A percentile compares a stretch with the other conserved stretches of the same genome.
These are phyloP conservation scores for Geoglossum cookeanum DNA, from an alignment of 2,329 filamentous ascomycete genomes.

Conservation along the genomic window DNA sequence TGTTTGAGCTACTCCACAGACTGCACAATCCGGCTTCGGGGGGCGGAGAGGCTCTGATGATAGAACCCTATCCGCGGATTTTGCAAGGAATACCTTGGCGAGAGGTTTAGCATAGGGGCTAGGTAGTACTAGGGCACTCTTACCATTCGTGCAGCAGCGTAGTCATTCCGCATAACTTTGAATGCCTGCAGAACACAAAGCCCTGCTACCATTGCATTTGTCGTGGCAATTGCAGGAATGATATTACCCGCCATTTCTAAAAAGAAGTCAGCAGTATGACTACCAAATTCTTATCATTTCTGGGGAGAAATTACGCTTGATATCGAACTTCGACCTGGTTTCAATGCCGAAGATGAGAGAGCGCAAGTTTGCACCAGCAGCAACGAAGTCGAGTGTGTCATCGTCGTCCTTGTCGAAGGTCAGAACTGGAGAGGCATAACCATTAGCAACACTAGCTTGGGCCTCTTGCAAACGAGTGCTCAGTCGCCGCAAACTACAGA, in stretches of 20 bases:
- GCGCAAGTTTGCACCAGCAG: constrained; percentile 74
- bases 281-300: neutral
- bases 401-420: constrained; percentile 93
- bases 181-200: constrained; percentile 84
- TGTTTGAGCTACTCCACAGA: constrained; percentile 58
- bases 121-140: constrained; percentile 7
- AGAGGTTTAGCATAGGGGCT: neutral
- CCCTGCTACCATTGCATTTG: constrained; percentile 87
- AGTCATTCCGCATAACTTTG: constrained; percentile 64
- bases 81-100: constrained; percentile 55
- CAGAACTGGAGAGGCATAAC: constrained; percentile 38
- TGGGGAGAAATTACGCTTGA: constrained; percentile 40
- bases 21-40: constrained; percentile 66
- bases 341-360: constrained; percentile 82
- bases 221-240: constrained; percentile 94
- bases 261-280: neutral
- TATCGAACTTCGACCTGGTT: constrained; percentile 77
- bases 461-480: constrained; percentile 52
- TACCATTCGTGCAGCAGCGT: constrained; percentile 55
- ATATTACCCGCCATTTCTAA: constrained; percentile 96
- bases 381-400: constrained; percentile 88
- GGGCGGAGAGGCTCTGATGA: constrained; percentile 33
- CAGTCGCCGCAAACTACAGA: constrained; percentile 45
- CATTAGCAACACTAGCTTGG: constrained; percentile 33
- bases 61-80: constrained; percentile 37